A percentile compares a stretch with the other conserved stretches of the same genome.
Evolutionary conservation across 108 stramenopile species (phyloP).

Genomic region (Nitzschia sp.): DNA sequence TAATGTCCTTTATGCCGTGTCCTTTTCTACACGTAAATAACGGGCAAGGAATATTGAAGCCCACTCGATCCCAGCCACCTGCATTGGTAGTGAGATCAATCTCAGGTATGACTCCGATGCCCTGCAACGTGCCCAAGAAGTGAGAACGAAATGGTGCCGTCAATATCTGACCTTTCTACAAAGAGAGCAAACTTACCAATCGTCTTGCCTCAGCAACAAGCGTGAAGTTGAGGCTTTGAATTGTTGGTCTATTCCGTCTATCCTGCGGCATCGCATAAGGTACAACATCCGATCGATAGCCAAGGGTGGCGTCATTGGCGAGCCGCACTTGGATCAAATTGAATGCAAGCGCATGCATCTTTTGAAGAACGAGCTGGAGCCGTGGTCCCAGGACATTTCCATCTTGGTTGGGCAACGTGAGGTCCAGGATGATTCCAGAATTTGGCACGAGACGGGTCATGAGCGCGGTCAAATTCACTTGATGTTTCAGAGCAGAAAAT

Average conservation of each 20-base stretch:
- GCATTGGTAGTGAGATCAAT: conserved; percentile 29
- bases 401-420: not conserved
- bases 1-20: conserved; percentile 21
- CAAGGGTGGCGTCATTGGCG: conserved; percentile 23
- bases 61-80: conserved; percentile 32
- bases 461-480: not conserved
- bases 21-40: conserved; percentile 10
- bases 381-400: not conserved
- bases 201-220: not conserved
- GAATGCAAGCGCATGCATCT: conserved; percentile 22
- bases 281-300: not conserved
- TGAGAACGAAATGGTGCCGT: not conserved
- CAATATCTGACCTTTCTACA: not conserved
- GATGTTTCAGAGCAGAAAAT: not conserved
- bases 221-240: not conserved
- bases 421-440: conserved; percentile 29
- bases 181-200: not conserved
- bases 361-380: not conserved
- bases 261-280: not conserved
- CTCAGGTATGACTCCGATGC: conserved; percentile 44
- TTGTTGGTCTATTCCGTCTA: not conserved
- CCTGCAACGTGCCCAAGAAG: not conserved
- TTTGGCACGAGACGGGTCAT: conserved; percentile 1
- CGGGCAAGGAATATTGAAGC: conserved; percentile 33
- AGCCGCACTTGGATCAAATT: conserved; percentile 36